phyloP scores from a whole-genome alignment of 2,329 filamentous ascomycete genomes.

The Paecilomyces variotii region DNA sequence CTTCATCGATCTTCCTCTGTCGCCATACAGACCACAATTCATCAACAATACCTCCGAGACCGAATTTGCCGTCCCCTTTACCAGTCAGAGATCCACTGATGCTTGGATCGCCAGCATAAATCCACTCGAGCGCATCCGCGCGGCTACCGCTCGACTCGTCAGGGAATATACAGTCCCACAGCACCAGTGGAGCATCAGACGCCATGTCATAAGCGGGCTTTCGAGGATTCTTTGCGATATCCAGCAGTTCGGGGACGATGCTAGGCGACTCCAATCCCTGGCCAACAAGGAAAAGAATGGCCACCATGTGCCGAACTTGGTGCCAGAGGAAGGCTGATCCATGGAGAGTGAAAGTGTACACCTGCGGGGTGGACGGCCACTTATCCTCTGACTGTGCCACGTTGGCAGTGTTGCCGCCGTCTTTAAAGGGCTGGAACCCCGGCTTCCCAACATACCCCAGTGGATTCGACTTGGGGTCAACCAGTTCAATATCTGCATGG shows the following conservation, averaged over 20 bases:
- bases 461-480: constrained; percentile 45
- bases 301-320: constrained; percentile 92
- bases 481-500: constrained; percentile 68
- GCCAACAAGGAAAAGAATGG: constrained; percentile 82
- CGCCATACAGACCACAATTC: constrained; percentile 79
- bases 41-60: constrained; percentile 59
- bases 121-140: constrained; percentile 64
- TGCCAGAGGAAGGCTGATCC: constrained; percentile 96
- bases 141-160: constrained; percentile 38
- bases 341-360: constrained; percentile 82
- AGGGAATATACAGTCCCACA: constrained; percentile 94
- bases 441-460: constrained; percentile 48
- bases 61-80: constrained; percentile 53
- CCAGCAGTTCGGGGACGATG: constrained; percentile 66
- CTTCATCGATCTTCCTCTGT: constrained; percentile 79
- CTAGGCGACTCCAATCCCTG: constrained; percentile 74
- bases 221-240: constrained; percentile 61
- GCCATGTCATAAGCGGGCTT: constrained; percentile 87
- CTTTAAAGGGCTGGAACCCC: constrained; percentile 35
- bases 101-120: constrained; percentile 64
- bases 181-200: constrained; percentile 76
- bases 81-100: constrained; percentile 29
- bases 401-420: constrained; percentile 8
- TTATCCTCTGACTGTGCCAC: constrained; percentile 8
- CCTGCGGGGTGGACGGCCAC: constrained; percentile 45